phyloP scores from a whole-genome alignment of 345 rosid species.

The Diplotaxis tenuifolia region DNA sequence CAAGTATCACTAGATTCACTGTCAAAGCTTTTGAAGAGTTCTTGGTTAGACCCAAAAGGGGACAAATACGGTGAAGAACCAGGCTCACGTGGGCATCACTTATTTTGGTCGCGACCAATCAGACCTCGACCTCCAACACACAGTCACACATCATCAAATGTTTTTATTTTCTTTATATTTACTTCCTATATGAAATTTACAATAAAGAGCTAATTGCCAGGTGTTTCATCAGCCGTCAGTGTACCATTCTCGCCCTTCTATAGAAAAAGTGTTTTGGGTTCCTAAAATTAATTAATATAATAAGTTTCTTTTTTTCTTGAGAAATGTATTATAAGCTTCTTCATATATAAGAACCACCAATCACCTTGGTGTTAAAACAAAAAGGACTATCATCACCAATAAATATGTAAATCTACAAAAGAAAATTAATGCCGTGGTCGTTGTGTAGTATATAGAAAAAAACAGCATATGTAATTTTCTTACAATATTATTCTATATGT shows the following conservation, averaged over 20 bases:
- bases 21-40: constrained; percentile 1
- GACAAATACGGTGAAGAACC: constrained; percentile 9
- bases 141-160: background rate
- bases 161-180: background rate
- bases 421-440: background rate
- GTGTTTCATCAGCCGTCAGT: constrained; percentile 16
- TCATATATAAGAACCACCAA: background rate
- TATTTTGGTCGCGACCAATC: constrained; percentile 12
- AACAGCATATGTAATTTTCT: too few relatives aligned
- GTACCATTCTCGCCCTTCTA: background rate
- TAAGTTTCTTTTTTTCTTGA: too few relatives aligned
- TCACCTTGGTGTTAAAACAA: too few relatives aligned
- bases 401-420: background rate
- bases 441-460: background rate
- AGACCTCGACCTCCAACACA: constrained; percentile 20
- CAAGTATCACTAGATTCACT: constrained; percentile 2
- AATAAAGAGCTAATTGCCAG: background rate
- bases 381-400: background rate
- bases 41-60: background rate
- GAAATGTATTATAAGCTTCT: background rate
- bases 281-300: too few relatives aligned
- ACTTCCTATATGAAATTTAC: background rate
- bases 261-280: background rate
- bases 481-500: background rate
- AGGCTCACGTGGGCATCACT: constrained; percentile 29